Conservation (phyloP, 2,329 filamentous ascomycete genomes). For the Pseudopithomyces maydicus region DNA sequence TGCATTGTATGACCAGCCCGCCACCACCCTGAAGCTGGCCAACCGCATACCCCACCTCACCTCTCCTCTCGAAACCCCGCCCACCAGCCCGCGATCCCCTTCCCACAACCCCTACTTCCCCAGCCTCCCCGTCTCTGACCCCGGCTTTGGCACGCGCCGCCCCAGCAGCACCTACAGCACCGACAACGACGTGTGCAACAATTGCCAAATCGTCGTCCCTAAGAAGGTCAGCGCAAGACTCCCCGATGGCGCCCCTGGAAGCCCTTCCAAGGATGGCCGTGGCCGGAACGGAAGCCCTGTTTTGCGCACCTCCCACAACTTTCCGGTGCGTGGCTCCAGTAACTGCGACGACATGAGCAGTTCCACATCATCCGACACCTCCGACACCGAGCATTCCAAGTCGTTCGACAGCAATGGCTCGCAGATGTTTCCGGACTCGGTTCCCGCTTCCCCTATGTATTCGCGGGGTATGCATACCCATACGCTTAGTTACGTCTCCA, state of each 20-base stretch:
- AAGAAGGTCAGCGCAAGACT: constrained; percentile 59
- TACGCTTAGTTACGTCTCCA: constrained; percentile 63
- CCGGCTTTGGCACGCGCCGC: constrained; percentile 36
- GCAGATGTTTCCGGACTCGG: constrained; percentile 37
- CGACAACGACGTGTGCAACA: constrained; percentile 61
- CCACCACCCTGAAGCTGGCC: constrained; percentile 35
- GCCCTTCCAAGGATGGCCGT: constrained; percentile 54
- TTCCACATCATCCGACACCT: constrained; percentile 42
- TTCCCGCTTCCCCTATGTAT: constrained; percentile 50
- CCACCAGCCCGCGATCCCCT: constrained; percentile 47
- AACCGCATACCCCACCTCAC: constrained; percentile 37
- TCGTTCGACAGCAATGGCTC: constrained; percentile 40
- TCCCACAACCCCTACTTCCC: constrained; percentile 58
- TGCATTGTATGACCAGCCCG: constrained; percentile 40
- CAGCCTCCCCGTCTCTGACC: constrained; percentile 36
- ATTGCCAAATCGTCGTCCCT: constrained; percentile 61
- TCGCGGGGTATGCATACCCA: constrained; percentile 55
- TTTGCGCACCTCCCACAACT: constrained; percentile 59
- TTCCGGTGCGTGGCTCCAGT: constrained; percentile 54
- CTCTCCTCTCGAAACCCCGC: constrained; percentile 48
- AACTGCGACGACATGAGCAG: constrained; percentile 37
- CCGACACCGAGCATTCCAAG: constrained; percentile 45
- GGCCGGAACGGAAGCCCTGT: constrained; percentile 59
- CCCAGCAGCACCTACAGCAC: constrained; percentile 47
- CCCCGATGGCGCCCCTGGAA: constrained; percentile 59